Evolutionary conservation across 1,139 yeast genomes (phyloP).

Genomic region (Magnusiomyces fungicola): DNA sequence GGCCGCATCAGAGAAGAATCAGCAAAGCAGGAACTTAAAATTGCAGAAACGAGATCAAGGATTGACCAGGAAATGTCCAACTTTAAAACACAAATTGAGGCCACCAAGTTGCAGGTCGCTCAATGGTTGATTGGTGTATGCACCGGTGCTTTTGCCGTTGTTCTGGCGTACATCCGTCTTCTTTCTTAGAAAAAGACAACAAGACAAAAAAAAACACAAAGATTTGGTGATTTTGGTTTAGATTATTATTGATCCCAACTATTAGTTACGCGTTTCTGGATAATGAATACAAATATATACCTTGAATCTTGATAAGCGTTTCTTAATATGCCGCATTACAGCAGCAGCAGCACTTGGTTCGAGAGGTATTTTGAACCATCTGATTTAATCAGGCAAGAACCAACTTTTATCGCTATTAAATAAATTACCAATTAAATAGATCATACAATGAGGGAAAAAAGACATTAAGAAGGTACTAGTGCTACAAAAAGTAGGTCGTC

Average conservation of each 20-base stretch:
- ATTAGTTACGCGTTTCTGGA: too few species aligned
- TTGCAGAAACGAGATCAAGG: constrained; percentile 89
- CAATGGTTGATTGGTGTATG: constrained; percentile 98
- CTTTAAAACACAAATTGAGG: constrained; percentile 89
- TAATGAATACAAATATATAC: too few species aligned
- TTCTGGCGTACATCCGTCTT: constrained; percentile 82
- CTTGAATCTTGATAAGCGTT: too few species aligned
- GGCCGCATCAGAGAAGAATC: constrained; percentile 93
- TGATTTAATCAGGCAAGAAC: too few species aligned
- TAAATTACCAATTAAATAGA: neutral
- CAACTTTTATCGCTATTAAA: too few species aligned
- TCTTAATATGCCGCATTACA: too few species aligned
- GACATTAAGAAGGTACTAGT: neutral
- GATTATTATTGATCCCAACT: too few species aligned
- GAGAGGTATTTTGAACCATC: too few species aligned
- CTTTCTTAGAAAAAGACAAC: constrained; percentile 43
- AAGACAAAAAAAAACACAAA: neutral
- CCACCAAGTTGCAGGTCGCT: constrained; percentile 91
- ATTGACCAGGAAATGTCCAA: constrained; percentile 94
- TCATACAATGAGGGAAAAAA: neutral
- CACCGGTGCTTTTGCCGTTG: constrained; percentile 93
- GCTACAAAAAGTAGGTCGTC: neutral
- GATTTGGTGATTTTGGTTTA: neutral
- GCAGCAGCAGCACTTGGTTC: too few species aligned
- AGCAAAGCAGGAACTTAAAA: constrained; percentile 84